Conservation (phyloP, 345 rosid genomes). For the Stellera chamaejasme region DNA sequence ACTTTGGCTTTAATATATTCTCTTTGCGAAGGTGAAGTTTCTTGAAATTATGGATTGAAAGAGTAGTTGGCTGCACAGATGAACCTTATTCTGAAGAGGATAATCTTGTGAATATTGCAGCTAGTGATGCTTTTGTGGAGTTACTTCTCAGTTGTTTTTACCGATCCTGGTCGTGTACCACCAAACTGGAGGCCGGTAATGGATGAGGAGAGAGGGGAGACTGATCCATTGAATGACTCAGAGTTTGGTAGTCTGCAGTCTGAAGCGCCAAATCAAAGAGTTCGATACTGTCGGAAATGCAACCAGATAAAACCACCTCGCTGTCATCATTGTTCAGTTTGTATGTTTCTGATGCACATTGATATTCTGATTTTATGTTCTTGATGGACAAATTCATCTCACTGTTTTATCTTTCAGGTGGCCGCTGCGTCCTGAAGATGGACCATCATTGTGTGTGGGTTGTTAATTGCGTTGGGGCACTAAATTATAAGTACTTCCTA, state of each 20-base stretch:
- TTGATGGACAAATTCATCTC: slow-evolving; percentile 8
- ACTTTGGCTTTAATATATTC: neutral
- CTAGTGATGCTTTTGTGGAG: slow-evolving; percentile 92
- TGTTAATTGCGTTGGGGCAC: slow-evolving; percentile 95
- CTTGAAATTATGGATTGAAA: neutral
- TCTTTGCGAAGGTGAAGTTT: neutral
- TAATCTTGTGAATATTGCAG: slow-evolving; percentile 34
- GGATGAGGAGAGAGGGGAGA: slow-evolving; percentile 84
- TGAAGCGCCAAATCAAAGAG: slow-evolving; percentile 50
- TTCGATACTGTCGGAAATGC: slow-evolving; percentile 84
- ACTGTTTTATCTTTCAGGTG: slow-evolving; percentile 51
- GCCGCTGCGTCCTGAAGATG: slow-evolving; percentile 90
- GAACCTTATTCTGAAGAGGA: slow-evolving; percentile 8
- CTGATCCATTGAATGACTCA: slow-evolving; percentile 57
- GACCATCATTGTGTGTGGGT: slow-evolving; percentile 99
- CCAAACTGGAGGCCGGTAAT: slow-evolving; percentile 71
- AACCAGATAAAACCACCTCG: slow-evolving; percentile 90
- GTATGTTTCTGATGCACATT: slow-evolving; percentile 35
- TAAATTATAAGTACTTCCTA: slow-evolving; percentile 89
- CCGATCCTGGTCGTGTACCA: slow-evolving; percentile 92
- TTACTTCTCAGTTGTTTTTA: slow-evolving; percentile 90
- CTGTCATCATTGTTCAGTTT: slow-evolving; percentile 95
- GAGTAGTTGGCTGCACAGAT: neutral
- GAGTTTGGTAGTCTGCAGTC: slow-evolving; percentile 50
- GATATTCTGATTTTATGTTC: neutral